These are phyloP conservation scores for Saturnispora mendoncae DNA, from an alignment of 805 yeast genomes.

Conservation along the genomic window DNA sequence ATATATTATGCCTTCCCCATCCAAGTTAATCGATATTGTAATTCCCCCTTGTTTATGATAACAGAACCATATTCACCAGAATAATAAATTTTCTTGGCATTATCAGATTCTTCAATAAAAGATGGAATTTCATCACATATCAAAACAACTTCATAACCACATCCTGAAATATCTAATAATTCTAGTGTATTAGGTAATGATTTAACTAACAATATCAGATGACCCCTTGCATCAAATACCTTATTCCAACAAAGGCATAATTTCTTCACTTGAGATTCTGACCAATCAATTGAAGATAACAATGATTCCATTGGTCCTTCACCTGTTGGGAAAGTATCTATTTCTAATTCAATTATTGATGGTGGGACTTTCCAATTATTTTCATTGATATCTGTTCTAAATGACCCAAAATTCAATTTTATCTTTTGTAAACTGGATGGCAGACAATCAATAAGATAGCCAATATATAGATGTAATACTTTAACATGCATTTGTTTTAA, in stretches of 20 bases:
- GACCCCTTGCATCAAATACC: slow-evolving; percentile 8
- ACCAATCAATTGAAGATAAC: slow-evolving; percentile 3
- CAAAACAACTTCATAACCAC: slow-evolving; percentile 10
- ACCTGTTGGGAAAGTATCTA: slow-evolving; percentile 10
- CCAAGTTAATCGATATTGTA: slow-evolving; percentile 4
- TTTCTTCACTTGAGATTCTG: slow-evolving; percentile 1
- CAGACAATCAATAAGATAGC: slow-evolving; percentile 6
- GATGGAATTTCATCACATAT: slow-evolving; percentile 7
- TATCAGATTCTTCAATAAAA: neutral
- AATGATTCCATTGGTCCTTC: slow-evolving; percentile 7
- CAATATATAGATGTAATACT: slow-evolving; percentile 5
- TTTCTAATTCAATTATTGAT: slow-evolving; percentile 6
- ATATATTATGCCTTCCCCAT: slow-evolving; percentile 4
- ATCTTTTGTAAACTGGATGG: slow-evolving; percentile 3
- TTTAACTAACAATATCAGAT: slow-evolving; percentile 4
- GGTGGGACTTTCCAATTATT: slow-evolving; percentile 6
- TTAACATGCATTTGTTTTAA: slow-evolving; percentile 7
- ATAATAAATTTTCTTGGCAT: slow-evolving; percentile 1
- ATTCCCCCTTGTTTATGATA: slow-evolving; percentile 1
- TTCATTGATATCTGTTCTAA: neutral
- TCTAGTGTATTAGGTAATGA: slow-evolving; percentile 6
- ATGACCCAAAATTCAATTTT: slow-evolving; percentile 9
- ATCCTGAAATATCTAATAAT: slow-evolving; percentile 7
- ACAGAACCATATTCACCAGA: slow-evolving; percentile 10
- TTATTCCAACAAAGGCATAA: slow-evolving; percentile 9